Base-by-base conservation (phyloP, 164 flowering plant genomes). In the Aristolochia californica region DNA sequence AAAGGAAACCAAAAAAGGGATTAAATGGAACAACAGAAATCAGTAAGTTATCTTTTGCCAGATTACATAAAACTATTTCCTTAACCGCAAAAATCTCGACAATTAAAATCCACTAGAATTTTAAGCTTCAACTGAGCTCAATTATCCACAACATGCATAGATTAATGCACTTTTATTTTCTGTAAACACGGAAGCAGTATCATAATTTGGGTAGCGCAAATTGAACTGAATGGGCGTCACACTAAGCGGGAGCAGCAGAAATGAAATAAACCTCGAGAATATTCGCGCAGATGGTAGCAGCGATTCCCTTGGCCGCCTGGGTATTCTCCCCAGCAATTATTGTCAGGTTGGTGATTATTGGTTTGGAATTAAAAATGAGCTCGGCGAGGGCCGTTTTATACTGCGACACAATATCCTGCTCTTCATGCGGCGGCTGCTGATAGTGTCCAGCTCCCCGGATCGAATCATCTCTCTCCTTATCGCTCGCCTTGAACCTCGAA, bases 241-340 rank as follows among this genome's bases (percentile, higher is more conserved):
- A 54, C 40, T 16, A 43, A 54, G 12, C 18, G 21, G 43, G 15
- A 27, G 43, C 40, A 30, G 43, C 40, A 54, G n/a, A 54, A 14
- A 47, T 20, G 20, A n/a, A 38, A 18, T 45, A 88, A 88, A 94
- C 99, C 99, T 94, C 99, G 48, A 94, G 56, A 61, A 88, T 90
- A 67, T 94, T 80, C 10, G 72, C 48, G 72, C 86, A 86, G 63
- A 94, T 61, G 38, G 82, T 70, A 15, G 80, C 79, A 0, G 86
- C 88, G 24, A 94, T 80, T 18, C 87, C 81, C 73, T 86, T 87
- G 2, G 99, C 96, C 1, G 95, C 96, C 13, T 74, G 87, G 53
- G 64, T 62, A 61, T 83, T 94, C 75, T 94, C 97, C 0, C 97
- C 99, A 0, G 99, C 99, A 25, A 94, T 90, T 34, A 94, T 94